Conservation (phyloP, 179 eudicot species). For the Amaranthus tricolor region DNA sequence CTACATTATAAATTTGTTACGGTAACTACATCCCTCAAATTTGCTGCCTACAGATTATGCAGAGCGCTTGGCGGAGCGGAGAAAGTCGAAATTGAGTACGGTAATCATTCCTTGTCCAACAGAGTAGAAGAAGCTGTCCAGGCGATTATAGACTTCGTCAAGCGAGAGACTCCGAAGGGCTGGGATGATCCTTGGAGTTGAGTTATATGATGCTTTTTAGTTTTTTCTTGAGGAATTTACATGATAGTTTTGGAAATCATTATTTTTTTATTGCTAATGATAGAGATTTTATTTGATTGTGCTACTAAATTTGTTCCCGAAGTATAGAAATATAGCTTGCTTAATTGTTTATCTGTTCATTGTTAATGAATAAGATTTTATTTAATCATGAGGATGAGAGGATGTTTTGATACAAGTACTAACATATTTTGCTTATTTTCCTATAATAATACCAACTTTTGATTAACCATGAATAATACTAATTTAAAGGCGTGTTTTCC, state of each 20-base stretch:
- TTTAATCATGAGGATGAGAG: constrained; percentile 1
- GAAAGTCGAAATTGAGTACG: constrained; percentile 75
- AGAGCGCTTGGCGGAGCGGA: constrained; percentile 93
- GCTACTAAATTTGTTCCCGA: neutral
- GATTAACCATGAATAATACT: too few relatives aligned
- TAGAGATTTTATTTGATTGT: neutral
- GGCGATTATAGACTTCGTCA: constrained; percentile 65
- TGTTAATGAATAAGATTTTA: too few relatives aligned
- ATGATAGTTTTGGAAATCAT: neutral
- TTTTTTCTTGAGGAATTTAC: neutral
- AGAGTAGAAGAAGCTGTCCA: constrained; percentile 81
- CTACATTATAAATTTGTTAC: neutral
- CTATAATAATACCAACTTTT: too few relatives aligned
- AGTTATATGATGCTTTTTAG: neutral
- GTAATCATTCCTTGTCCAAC: constrained; percentile 89
- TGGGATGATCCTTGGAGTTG: constrained; percentile 99
- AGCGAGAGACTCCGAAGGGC: constrained; percentile 78
- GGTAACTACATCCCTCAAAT: neutral
- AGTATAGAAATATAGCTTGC: constrained; percentile 1
- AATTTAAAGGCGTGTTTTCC: too few relatives aligned
- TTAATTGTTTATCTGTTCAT: neutral
- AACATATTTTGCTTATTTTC: too few relatives aligned
- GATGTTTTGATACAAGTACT: too few relatives aligned
- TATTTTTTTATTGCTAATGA: neutral
- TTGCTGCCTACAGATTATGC: constrained; percentile 57